These are phyloP conservation scores for Oryza meridionalis DNA, from an alignment of 176 grass and related monocot genomes.

Conservation along the genomic window DNA sequence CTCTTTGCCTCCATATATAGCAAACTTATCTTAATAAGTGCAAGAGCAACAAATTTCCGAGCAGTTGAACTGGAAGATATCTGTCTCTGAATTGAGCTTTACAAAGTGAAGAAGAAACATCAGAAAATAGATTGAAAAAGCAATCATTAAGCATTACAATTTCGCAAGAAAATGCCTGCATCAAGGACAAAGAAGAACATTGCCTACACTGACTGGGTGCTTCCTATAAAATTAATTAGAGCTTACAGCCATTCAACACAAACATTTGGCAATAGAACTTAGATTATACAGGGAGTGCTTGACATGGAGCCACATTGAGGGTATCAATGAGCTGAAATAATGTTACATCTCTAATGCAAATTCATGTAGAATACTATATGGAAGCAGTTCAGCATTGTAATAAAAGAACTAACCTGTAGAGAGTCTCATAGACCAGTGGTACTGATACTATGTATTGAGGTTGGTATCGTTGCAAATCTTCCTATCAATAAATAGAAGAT, in stretches of 20 bases:
- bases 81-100: conserved; percentile 93
- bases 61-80: conserved; percentile 66
- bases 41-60: conserved; percentile 67
- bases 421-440: conserved; percentile 92
- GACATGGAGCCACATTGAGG: not conserved
- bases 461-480: conserved; percentile 91
- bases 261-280: not conserved
- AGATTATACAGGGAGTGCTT: not conserved
- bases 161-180: not conserved
- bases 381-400: conserved; percentile 22
- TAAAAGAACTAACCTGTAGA: conserved; percentile 74
- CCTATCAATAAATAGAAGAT: conserved; percentile 70
- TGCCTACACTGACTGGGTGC: not conserved
- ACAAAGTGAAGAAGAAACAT: conserved; percentile 45
- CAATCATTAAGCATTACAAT: not conserved
- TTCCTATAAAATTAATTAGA: not conserved
- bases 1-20: conserved; percentile 85
- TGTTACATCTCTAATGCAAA: conserved; percentile 13
- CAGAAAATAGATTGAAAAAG: conserved; percentile 21
- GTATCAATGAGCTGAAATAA: conserved; percentile 16
- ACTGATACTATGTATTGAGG: conserved; percentile 88
- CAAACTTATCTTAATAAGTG: conserved; percentile 88
- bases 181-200: not conserved
- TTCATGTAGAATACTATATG: not conserved
- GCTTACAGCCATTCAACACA: conserved; percentile 8